A percentile compares a stretch with the other conserved stretches of the same genome.
Evolutionary conservation across 225 moss, liverwort and hornwort species (phyloP).

Genomic region (Lunularia cruciata): DNA sequence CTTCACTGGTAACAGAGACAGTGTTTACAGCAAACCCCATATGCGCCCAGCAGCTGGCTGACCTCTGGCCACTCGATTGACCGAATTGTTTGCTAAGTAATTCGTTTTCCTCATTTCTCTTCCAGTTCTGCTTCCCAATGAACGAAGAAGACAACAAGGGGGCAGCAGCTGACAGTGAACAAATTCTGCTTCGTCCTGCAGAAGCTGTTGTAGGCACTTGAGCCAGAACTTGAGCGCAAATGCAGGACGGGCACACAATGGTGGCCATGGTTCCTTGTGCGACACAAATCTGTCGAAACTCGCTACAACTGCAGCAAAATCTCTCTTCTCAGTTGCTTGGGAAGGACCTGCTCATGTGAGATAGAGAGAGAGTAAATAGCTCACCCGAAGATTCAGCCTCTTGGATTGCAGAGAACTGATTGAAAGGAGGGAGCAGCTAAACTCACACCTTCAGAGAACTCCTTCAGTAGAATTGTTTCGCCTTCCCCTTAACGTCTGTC

Average conservation of each 20-base stretch:
- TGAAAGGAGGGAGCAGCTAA: no score
- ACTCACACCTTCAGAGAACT: no score
- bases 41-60: slow-evolving; percentile 19
- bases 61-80: slow-evolving; percentile 3
- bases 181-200: background rate
- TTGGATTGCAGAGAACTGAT: no score
- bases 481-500: background rate
- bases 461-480: background rate
- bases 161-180: background rate
- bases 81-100: background rate
- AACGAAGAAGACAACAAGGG: slow-evolving; percentile 14
- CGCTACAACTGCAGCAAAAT: background rate
- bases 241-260: slow-evolving; percentile 24
- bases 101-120: background rate
- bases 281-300: background rate
- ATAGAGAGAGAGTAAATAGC: background rate
- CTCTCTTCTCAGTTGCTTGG: background rate
- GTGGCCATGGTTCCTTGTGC: slow-evolving; percentile 24
- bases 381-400: background rate
- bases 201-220: background rate
- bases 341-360: background rate
- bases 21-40: slow-evolving; percentile 15
- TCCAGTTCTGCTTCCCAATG: slow-evolving; percentile 13
- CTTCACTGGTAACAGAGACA: slow-evolving; percentile 26
- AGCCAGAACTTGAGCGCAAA: background rate